Conservation (phyloP, 805 yeast genomes). For the Yamadazyma kitorensis region DNA sequence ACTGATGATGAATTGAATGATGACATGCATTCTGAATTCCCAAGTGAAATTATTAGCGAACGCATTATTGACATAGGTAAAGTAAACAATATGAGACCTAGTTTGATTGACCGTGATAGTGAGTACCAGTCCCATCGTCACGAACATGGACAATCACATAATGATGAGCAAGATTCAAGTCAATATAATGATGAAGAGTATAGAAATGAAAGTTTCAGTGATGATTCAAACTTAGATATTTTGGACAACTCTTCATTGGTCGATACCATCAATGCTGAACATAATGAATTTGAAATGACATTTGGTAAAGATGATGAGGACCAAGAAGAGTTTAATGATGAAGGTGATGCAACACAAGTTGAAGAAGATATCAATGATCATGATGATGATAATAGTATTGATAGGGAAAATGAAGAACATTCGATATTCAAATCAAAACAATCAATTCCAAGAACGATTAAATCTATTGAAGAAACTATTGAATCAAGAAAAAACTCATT, state of each 20-base stretch:
- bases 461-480: no score
- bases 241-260: slow-evolving; percentile 10
- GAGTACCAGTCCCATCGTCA: background rate
- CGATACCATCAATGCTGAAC: slow-evolving; percentile 5
- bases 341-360: slow-evolving; percentile 6
- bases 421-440: no score
- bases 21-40: slow-evolving; percentile 2
- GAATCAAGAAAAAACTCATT: no score
- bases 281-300: background rate
- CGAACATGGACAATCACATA: background rate
- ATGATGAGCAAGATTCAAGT: background rate
- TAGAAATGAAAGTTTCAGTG: background rate
- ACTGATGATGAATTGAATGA: slow-evolving; percentile 8
- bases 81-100: slow-evolving; percentile 22
- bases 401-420: background rate
- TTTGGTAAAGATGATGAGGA: slow-evolving; percentile 1
- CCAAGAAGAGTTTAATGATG: slow-evolving; percentile 6
- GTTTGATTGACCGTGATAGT: slow-evolving; percentile 8
- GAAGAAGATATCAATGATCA: background rate
- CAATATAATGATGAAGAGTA: slow-evolving; percentile 1
- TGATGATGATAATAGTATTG: background rate
- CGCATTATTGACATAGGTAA: slow-evolving; percentile 28
- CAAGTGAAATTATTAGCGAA: slow-evolving; percentile 25
- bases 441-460: no score
- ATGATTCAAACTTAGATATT: slow-evolving; percentile 1